Conservation (phyloP, 2,329 filamentous ascomycete genomes). For the Aureobasidium vineae region DNA sequence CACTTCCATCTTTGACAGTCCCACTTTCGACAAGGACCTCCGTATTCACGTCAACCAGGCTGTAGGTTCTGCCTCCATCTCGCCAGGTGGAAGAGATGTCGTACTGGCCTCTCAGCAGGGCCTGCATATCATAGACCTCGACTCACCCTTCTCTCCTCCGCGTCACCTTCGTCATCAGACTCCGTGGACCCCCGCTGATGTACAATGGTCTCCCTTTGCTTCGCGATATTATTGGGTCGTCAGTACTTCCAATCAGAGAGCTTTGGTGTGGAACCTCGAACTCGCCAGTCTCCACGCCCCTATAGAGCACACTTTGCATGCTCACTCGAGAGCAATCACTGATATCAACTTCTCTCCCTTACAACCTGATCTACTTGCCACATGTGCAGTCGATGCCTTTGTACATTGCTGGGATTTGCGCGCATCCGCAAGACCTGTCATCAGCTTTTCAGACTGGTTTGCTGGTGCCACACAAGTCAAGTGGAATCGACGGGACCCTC, state of each 20-base stretch:
- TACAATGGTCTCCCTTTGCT: constrained; percentile 95
- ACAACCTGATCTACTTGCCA: constrained; percentile 83
- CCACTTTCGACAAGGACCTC: constrained; percentile 81
- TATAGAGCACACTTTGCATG: constrained; percentile 85
- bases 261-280: constrained; percentile 89
- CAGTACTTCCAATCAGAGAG: constrained; percentile 91
- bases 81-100: constrained; percentile 84
- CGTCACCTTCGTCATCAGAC: constrained; percentile 81
- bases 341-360: constrained; percentile 96
- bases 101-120: constrained; percentile 88
- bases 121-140: constrained; percentile 86
- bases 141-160: constrained; percentile 83
- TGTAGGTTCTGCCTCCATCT: constrained; percentile 89
- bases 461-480: constrained; percentile 94
- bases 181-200: constrained; percentile 93
- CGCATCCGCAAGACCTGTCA: constrained; percentile 66
- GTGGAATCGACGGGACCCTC: constrained; percentile 83
- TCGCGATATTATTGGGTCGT: constrained; percentile 88
- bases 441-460: constrained; percentile 89
- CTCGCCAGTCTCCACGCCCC: constrained; percentile 68
- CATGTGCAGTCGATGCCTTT: constrained; percentile 89
- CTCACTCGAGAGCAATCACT: constrained; percentile 83
- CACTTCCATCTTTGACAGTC: constrained; percentile 63
- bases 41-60: constrained; percentile 76
- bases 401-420: constrained; percentile 91